Conservation (phyloP, 2,329 filamentous ascomycete species). For the Microdochium bolleyi region DNA sequence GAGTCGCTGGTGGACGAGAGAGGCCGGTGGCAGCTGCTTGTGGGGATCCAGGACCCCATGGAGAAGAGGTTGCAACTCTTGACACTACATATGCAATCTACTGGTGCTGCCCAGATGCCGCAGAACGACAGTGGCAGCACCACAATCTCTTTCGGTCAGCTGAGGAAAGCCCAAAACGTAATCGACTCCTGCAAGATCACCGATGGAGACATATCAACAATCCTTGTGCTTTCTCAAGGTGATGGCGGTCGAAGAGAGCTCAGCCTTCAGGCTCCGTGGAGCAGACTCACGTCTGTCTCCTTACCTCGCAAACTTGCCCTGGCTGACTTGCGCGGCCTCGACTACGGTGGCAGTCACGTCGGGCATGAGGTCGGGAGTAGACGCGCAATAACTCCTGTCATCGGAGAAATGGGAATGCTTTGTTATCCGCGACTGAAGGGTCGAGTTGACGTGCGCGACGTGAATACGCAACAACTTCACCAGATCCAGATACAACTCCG, state of each 20-base stretch:
- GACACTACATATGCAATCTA: slow-evolving; percentile 47
- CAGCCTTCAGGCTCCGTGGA: slow-evolving; percentile 70
- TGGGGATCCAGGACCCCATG: slow-evolving; percentile 63
- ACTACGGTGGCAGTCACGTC: slow-evolving; percentile 42
- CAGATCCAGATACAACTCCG: slow-evolving; percentile 61
- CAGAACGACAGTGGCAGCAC: slow-evolving; percentile 24
- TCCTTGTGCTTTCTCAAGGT: slow-evolving; percentile 62
- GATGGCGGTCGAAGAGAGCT: slow-evolving; percentile 57
- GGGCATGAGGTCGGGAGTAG: slow-evolving; percentile 42
- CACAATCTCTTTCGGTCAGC: slow-evolving; percentile 37
- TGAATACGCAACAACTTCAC: slow-evolving; percentile 49
- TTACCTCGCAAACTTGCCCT: slow-evolving; percentile 50
- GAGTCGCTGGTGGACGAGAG: slow-evolving; percentile 45
- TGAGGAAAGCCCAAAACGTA: slow-evolving; percentile 56
- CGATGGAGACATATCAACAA: slow-evolving; percentile 59
- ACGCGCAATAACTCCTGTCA: slow-evolving; percentile 36
- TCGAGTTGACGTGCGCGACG: slow-evolving; percentile 58
- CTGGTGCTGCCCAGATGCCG: slow-evolving; percentile 3
- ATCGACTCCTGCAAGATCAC: slow-evolving; percentile 65
- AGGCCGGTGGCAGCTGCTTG: slow-evolving; percentile 46
- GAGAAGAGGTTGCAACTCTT: slow-evolving; percentile 62
- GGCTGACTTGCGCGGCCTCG: slow-evolving; percentile 52
- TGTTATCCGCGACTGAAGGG: slow-evolving; percentile 51
- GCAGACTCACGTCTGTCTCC: slow-evolving; percentile 57
- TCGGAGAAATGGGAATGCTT: slow-evolving; percentile 43